Conservation (phyloP, 345 rosid genomes). For the Bretschneidera sinensis region DNA sequence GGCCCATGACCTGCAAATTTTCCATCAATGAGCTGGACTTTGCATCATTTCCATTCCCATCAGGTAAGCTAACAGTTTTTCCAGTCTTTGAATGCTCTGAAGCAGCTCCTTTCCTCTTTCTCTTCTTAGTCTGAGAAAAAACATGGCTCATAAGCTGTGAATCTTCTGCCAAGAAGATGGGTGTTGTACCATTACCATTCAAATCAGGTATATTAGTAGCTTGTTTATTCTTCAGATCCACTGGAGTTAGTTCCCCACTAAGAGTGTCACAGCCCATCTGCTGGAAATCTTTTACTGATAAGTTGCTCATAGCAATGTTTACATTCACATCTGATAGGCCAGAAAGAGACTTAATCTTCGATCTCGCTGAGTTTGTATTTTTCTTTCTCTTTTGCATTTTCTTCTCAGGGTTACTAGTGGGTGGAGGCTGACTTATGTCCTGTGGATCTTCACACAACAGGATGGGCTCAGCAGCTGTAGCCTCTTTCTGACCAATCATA, state of each 20-base stretch:
- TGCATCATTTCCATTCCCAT: slow-evolving; percentile 18
- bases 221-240: slow-evolving; percentile 18
- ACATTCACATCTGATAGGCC: slow-evolving; percentile 40
- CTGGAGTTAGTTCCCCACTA: slow-evolving; percentile 11
- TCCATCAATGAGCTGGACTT: slow-evolving; percentile 23
- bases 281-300: slow-evolving; percentile 16
- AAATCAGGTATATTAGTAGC: slow-evolving; percentile 48
- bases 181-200: slow-evolving; percentile 33
- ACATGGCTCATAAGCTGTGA: slow-evolving; percentile 10
- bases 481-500: slow-evolving; percentile 38
- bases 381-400: slow-evolving; percentile 34
- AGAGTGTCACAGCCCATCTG: slow-evolving; percentile 21
- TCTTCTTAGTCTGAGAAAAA: slow-evolving; percentile 20
- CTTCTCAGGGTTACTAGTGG: slow-evolving; percentile 16
- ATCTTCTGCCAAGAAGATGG: slow-evolving; percentile 14
- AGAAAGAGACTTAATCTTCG: slow-evolving; percentile 30
- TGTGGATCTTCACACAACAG: slow-evolving; percentile 11
- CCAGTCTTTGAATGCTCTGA: slow-evolving; percentile 16
- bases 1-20: slow-evolving; percentile 41
- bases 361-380: slow-evolving; percentile 15
- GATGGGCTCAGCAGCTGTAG: not conserved
- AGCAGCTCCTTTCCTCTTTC: slow-evolving; percentile 24
- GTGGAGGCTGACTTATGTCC: slow-evolving; percentile 16
- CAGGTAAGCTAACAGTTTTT: slow-evolving; percentile 9
- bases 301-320: slow-evolving; percentile 22